Evolutionary conservation across 257 asterid genomes (phyloP).

Genomic region (Coffea eugenioides): DNA sequence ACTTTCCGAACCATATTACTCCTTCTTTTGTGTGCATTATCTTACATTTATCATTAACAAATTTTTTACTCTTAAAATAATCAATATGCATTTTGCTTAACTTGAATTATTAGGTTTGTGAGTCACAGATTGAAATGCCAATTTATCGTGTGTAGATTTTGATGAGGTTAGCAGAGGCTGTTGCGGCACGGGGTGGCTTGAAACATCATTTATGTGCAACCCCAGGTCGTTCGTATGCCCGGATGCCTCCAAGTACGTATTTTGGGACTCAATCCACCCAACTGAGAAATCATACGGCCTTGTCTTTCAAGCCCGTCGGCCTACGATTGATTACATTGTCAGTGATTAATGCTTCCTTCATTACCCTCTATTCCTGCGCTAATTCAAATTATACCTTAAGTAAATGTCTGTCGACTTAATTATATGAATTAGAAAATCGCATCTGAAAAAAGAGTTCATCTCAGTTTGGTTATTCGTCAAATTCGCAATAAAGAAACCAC

Average conservation of each 20-base stretch:
- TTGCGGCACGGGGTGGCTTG: constrained; percentile 77
- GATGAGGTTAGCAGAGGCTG: constrained; percentile 60
- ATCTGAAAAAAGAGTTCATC: too few species aligned
- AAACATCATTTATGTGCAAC: constrained; percentile 57
- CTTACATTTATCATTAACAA: background rate
- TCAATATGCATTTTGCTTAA: background rate
- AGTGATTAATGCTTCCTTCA: constrained; percentile 2
- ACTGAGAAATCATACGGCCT: constrained; percentile 44
- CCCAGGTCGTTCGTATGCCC: constrained; percentile 38
- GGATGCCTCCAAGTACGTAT: constrained; percentile 52
- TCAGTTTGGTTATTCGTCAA: too few species aligned
- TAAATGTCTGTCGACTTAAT: background rate
- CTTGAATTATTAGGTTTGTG: background rate
- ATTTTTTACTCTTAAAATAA: too few species aligned
- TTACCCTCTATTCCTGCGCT: too few species aligned
- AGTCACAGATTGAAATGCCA: background rate
- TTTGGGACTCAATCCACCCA: constrained; percentile 81
- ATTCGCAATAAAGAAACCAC: too few species aligned
- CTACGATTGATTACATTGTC: constrained; percentile 41
- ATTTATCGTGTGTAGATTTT: constrained; percentile 36
- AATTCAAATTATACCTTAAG: too few species aligned
- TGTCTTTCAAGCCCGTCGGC: constrained; percentile 33
- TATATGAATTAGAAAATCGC: too few species aligned
- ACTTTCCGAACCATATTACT: background rate
- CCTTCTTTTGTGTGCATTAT: background rate